Conservation (phyloP, 2,329 filamentous ascomycete species). For the Beauveria australis region DNA sequence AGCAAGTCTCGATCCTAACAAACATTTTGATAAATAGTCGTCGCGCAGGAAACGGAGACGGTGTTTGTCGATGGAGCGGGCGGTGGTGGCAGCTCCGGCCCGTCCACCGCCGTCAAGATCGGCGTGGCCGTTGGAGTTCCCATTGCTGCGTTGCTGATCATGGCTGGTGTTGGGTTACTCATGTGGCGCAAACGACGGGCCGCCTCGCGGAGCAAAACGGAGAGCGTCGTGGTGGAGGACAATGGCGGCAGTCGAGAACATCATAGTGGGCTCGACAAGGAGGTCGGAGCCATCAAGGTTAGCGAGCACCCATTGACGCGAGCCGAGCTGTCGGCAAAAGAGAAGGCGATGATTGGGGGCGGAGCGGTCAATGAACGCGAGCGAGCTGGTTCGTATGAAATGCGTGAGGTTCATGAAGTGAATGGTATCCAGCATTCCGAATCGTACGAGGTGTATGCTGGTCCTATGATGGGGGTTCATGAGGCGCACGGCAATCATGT, state of each 20-base stretch:
- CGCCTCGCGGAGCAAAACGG: not conserved
- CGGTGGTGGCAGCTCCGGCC: not conserved
- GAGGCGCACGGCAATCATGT: not conserved
- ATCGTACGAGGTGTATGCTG: not conserved
- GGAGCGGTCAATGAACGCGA: not conserved
- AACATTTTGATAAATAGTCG: not conserved
- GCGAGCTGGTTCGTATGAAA: not conserved
- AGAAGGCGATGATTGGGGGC: not conserved
- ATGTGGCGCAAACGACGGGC: not conserved
- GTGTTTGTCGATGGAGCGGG: not conserved
- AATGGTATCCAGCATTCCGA: not conserved
- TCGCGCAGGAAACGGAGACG: conserved; percentile 3
- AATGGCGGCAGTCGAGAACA: not conserved
- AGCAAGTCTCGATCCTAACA: not conserved
- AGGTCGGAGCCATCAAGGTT: not conserved
- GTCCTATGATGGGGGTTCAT: not conserved
- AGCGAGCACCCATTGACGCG: not conserved
- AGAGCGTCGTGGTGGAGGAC: not conserved
- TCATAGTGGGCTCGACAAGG: not conserved
- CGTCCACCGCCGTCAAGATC: not conserved
- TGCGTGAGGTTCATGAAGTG: not conserved
- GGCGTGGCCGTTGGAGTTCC: not conserved
- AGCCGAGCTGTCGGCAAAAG: not conserved
- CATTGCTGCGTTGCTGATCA: not conserved
- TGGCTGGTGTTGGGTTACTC: not conserved